Percentiles rank a stretch among this genome's conserved stretches.
These are phyloP conservation scores for Pilaira anomala DNA, from an alignment of 192 early-diverging fungal genomes.

Conservation along the genomic window DNA sequence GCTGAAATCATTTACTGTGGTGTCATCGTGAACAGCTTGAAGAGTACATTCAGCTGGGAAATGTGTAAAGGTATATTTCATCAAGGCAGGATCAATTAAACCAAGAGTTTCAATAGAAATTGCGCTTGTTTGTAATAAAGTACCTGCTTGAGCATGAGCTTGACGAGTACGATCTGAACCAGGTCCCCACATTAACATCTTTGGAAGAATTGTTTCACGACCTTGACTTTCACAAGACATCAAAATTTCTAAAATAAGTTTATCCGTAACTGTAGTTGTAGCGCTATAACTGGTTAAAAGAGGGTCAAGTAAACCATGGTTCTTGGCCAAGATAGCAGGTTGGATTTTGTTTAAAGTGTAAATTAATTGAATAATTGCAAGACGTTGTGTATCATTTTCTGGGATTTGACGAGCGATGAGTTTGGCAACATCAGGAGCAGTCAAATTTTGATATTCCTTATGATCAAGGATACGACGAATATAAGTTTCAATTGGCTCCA, in stretches of 20 bases:
- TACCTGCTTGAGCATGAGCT: slow-evolving; percentile 28
- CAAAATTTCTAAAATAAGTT: slow-evolving; percentile 52
- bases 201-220: slow-evolving; percentile 54
- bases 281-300: slow-evolving; percentile 58
- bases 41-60: slow-evolving; percentile 48
- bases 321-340: slow-evolving; percentile 46
- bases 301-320: slow-evolving; percentile 42
- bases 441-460: slow-evolving; percentile 40
- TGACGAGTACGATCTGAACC: slow-evolving; percentile 43
- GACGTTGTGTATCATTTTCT: slow-evolving; percentile 34
- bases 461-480: slow-evolving; percentile 34
- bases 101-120: slow-evolving; percentile 55
- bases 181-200: slow-evolving; percentile 58
- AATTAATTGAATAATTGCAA: slow-evolving; percentile 50
- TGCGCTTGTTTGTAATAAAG: slow-evolving; percentile 35
- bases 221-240: slow-evolving; percentile 56
- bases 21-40: slow-evolving; percentile 6
- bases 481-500: slow-evolving; percentile 39
- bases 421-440: slow-evolving; percentile 28
- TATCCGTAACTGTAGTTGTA: slow-evolving; percentile 51
- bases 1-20: neutral
- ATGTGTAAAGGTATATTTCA: slow-evolving; percentile 57
- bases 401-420: slow-evolving; percentile 29
- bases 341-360: slow-evolving; percentile 47
- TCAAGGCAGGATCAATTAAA: slow-evolving; percentile 59